phyloP scores from a whole-genome alignment of 2,329 filamentous ascomycete species.

The Aureobasidium sp. region DNA sequence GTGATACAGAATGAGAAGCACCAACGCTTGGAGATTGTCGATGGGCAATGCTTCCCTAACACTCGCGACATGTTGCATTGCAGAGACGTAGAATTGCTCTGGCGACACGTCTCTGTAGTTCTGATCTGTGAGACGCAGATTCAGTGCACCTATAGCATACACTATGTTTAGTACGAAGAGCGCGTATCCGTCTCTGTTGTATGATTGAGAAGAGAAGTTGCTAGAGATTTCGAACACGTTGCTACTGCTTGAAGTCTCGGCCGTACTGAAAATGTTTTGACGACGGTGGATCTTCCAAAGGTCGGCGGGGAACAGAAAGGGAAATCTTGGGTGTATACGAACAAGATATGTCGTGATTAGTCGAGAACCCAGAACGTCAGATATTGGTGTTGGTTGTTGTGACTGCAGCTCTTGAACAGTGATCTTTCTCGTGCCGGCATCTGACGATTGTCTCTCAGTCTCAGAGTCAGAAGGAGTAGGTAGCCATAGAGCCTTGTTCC shows the following conservation, averaged over 20 bases:
- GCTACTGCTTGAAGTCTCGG: not conserved
- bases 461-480: not conserved
- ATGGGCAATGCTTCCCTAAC: not conserved
- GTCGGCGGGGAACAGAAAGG: not conserved
- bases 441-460: not conserved
- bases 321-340: not conserved
- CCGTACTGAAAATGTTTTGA: not conserved
- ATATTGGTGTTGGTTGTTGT: not conserved
- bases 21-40: not conserved
- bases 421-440: not conserved
- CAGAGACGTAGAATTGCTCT: not conserved
- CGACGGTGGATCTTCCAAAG: not conserved
- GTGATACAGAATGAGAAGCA: not conserved
- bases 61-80: not conserved
- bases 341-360: conserved; percentile 1
- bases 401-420: not conserved
- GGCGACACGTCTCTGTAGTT: not conserved
- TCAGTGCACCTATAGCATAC: not conserved
- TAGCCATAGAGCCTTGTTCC: conserved; percentile 4
- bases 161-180: conserved; percentile 1
- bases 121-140: not conserved
- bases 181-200: not conserved
- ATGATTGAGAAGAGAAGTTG: not conserved
- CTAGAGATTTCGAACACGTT: not conserved
- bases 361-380: not conserved